Percentiles rank a stretch among this genome's conserved stretches.
These are phyloP conservation scores for Polytrichum commune DNA, from an alignment of 225 moss, liverwort and hornwort genomes.

Conservation along the genomic window DNA sequence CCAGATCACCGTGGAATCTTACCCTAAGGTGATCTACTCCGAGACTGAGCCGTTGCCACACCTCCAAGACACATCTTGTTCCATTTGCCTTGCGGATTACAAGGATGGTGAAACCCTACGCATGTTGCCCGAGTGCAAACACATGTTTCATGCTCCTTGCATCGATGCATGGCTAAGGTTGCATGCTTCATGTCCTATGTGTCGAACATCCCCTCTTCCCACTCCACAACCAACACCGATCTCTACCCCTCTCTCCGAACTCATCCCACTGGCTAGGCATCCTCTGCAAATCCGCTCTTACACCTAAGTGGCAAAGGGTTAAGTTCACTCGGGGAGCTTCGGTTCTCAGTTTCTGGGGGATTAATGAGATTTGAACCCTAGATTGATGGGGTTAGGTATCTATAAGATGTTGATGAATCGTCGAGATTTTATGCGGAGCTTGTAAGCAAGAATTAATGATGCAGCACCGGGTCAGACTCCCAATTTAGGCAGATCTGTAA, in stretches of 20 bases:
- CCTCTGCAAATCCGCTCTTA: constrained; percentile 42
- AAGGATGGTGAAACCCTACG: constrained; percentile 62
- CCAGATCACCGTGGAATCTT: constrained; percentile 66
- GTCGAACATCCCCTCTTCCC: constrained; percentile 65
- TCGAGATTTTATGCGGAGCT: too few species aligned
- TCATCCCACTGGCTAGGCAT: constrained; percentile 64
- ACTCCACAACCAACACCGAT: constrained; percentile 60
- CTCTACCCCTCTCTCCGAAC: constrained; percentile 69
- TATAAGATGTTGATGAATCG: too few species aligned
- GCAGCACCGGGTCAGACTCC: too few species aligned
- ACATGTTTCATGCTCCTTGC: constrained; percentile 65
- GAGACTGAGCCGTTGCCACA: constrained; percentile 35
- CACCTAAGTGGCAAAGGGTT: neutral
- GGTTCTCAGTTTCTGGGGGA: too few species aligned
- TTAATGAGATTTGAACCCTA: too few species aligned
- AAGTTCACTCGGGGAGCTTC: too few species aligned
- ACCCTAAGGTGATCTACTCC: constrained; percentile 63
- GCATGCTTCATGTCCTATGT: constrained; percentile 78
- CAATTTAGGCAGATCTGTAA: too few species aligned
- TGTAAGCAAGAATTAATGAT: too few species aligned
- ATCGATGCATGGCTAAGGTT: constrained; percentile 71
- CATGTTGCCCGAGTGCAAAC: constrained; percentile 68
- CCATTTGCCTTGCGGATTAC: constrained; percentile 70
- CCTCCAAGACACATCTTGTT: constrained; percentile 55
- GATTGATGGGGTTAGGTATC: too few species aligned